Conservation (phyloP, 2,329 filamentous ascomycete genomes). For the Sphaerostilbella broomeana region DNA sequence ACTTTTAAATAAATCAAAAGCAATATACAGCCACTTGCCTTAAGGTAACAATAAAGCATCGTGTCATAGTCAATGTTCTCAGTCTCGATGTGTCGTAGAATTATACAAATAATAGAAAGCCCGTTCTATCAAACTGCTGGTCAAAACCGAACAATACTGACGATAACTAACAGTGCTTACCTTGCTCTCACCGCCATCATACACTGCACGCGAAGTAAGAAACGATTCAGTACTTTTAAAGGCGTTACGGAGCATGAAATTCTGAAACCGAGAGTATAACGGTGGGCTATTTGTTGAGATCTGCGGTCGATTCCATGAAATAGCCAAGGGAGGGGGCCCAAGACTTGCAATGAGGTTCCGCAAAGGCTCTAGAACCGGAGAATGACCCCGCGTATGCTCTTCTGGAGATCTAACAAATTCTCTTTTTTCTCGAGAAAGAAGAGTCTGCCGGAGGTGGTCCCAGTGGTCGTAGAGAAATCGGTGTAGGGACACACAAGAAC, state of each 20-base stretch:
- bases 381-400: constrained; percentile 45
- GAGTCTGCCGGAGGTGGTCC: constrained; percentile 61
- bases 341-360: constrained; percentile 58
- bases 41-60: constrained; percentile 60
- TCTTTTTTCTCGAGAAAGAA: constrained; percentile 53
- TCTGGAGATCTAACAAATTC: constrained; percentile 49
- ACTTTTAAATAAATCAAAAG: background rate
- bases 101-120: constrained; percentile 61
- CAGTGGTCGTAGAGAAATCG: constrained; percentile 65
- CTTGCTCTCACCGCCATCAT: constrained; percentile 65
- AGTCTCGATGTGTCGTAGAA: constrained; percentile 59
- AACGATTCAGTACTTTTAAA: constrained; percentile 60
- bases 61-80: constrained; percentile 61
- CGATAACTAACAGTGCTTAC: constrained; percentile 24
- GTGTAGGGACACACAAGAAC: constrained; percentile 63
- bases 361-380: constrained; percentile 54
- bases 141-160: background rate
- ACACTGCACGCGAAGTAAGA: constrained; percentile 57
- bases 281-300: constrained; percentile 58
- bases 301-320: constrained; percentile 62
- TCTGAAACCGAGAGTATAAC: constrained; percentile 61
- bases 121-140: constrained; percentile 52
- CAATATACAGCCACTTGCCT: constrained; percentile 35
- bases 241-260: constrained; percentile 66
- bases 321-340: constrained; percentile 59